Evolutionary conservation across 1,284 basidiomycete species (phyloP).

Genomic region (Ustanciosporium gigantosporum): DNA sequence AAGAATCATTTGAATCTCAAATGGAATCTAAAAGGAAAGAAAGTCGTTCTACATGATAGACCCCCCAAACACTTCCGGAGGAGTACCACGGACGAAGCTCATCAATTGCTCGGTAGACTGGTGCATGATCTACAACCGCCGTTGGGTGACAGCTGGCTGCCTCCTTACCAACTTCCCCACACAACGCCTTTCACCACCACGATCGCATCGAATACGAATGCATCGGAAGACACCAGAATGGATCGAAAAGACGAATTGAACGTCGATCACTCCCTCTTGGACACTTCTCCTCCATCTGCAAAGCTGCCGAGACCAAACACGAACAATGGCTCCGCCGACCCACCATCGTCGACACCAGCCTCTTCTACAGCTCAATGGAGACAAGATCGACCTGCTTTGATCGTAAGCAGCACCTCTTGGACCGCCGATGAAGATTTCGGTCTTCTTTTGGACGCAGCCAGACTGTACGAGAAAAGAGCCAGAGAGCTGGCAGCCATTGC

Average conservation of each 20-base stretch:
- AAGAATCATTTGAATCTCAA: slow-evolving; percentile 71
- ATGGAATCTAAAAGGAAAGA: slow-evolving; percentile 67
- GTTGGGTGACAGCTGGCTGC: slow-evolving; percentile 23
- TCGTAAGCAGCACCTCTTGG: slow-evolving; percentile 95
- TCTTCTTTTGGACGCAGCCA: slow-evolving; percentile 66
- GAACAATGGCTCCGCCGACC: background rate
- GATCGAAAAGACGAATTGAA: background rate
- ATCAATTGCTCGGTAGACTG: slow-evolving; percentile 27
- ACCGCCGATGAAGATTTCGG: slow-evolving; percentile 95
- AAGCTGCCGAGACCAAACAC: no score
- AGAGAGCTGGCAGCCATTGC: slow-evolving; percentile 11
- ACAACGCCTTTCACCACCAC: slow-evolving; percentile 44
- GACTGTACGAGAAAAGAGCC: slow-evolving; percentile 70
- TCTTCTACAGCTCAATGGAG: slow-evolving; percentile 8
- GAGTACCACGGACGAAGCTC: slow-evolving; percentile 16
- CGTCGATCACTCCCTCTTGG: no score
- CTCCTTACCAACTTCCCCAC: slow-evolving; percentile 2
- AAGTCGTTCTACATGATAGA: slow-evolving; percentile 66
- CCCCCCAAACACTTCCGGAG: slow-evolving; percentile 23
- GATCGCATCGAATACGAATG: background rate
- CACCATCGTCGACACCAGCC: background rate
- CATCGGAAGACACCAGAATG: background rate
- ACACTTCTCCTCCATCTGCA: no score
- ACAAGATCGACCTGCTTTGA: slow-evolving; percentile 72
- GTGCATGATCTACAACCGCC: slow-evolving; percentile 9